Evolutionary conservation across 148 eudicot species (phyloP).

Genomic region (Cornus controversa): DNA sequence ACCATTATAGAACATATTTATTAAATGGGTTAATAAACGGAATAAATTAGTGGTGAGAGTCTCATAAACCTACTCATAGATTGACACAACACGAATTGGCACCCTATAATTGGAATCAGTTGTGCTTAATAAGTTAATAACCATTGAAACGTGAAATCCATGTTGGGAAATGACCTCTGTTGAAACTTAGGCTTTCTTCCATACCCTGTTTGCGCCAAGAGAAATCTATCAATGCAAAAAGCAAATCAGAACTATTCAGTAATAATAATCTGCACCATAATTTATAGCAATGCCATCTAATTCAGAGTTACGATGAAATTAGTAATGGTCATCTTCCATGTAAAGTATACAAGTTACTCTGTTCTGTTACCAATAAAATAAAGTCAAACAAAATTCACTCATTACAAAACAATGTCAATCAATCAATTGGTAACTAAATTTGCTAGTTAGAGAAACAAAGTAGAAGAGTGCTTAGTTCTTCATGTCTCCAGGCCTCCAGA

Average conservation of each 20-base stretch:
- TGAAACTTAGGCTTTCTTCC: neutral
- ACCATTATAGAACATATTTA: too few species aligned
- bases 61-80: too few species aligned
- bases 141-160: neutral
- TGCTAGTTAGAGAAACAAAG: neutral
- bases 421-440: neutral
- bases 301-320: neutral
- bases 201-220: neutral
- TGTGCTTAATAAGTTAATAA: neutral
- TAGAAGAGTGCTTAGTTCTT: neutral
- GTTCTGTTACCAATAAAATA: neutral
- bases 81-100: too few species aligned
- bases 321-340: neutral
- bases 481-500: neutral
- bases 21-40: too few species aligned
- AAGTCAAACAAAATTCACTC: neutral
- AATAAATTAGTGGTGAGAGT: too few species aligned
- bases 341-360: neutral
- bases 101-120: neutral
- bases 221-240: neutral
- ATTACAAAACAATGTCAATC: conserved; percentile 1
- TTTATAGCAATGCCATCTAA: neutral
- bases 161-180: too few species aligned
- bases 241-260: neutral
- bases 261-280: neutral